Percentiles rank a stretch among this genome's conserved stretches.
phyloP scores from a whole-genome alignment of 1,284 basidiomycete genomes.

The Cryptococcus sp. region DNA sequence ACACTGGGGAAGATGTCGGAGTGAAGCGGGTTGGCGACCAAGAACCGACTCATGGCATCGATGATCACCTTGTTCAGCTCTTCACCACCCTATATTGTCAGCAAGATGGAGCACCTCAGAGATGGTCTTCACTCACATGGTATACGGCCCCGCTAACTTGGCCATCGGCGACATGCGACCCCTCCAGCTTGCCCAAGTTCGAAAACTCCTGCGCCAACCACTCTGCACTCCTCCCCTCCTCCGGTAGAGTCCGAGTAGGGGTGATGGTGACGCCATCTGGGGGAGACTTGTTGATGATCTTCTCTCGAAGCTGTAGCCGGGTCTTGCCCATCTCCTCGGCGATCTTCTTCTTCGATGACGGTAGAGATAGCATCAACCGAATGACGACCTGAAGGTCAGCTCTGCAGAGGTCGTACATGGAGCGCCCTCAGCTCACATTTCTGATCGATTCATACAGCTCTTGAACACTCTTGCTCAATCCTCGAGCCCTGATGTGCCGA shows the following conservation, averaged over 20 bases:
- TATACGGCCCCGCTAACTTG: slow-evolving; percentile 84
- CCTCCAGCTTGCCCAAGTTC: slow-evolving; percentile 70
- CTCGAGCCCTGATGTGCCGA: slow-evolving; percentile 70
- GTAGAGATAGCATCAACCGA: slow-evolving; percentile 60
- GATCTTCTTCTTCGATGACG: slow-evolving; percentile 62
- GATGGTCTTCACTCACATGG: slow-evolving; percentile 52
- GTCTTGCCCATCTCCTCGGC: slow-evolving; percentile 64
- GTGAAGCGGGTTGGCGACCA: slow-evolving; percentile 75
- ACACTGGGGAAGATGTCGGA: slow-evolving; percentile 89
- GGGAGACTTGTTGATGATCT: slow-evolving; percentile 52
- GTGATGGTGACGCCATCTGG: slow-evolving; percentile 53
- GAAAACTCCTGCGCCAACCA: slow-evolving; percentile 77
- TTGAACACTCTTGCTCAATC: slow-evolving; percentile 46
- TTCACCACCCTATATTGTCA: slow-evolving; percentile 60
- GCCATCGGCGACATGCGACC: slow-evolving; percentile 52
- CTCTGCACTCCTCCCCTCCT: slow-evolving; percentile 61
- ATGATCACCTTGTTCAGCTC: slow-evolving; percentile 57
- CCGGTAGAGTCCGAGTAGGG: slow-evolving; percentile 58
- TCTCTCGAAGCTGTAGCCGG: slow-evolving; percentile 59
- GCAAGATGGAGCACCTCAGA: neutral
- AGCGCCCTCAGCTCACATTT: slow-evolving; percentile 26
- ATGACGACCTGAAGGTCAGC: slow-evolving; percentile 53
- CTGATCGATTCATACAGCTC: slow-evolving; percentile 26
- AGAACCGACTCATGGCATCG: slow-evolving; percentile 46
- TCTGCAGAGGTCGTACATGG: neutral